These are phyloP conservation scores for Elongisporangium senticosum DNA, from an alignment of 352 stramenopile genomes.

Conservation along the genomic window DNA sequence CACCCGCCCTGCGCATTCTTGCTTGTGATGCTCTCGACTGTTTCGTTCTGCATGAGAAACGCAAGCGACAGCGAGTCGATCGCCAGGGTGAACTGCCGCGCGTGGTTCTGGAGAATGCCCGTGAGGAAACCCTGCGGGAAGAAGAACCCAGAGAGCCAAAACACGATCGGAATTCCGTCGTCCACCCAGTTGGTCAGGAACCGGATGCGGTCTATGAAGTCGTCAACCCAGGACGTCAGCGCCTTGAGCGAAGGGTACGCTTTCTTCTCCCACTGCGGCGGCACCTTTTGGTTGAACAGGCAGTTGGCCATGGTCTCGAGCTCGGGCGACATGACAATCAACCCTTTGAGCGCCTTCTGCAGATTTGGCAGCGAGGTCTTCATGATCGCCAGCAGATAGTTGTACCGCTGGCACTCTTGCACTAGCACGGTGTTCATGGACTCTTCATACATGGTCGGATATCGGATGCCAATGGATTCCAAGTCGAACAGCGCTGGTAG, in stretches of 20 bases:
- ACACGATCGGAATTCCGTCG: constrained; percentile 43
- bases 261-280: constrained; percentile 81
- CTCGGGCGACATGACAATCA: constrained; percentile 59
- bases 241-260: constrained; percentile 91
- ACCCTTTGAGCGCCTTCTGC: constrained; percentile 81
- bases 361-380: constrained; percentile 77
- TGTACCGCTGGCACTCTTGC: constrained; percentile 90
- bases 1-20: constrained; percentile 77
- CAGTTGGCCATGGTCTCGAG: constrained; percentile 76
- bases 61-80: constrained; percentile 91
- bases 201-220: constrained; percentile 67
- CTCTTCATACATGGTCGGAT: constrained; percentile 86
- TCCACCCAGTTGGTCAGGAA: constrained; percentile 66
- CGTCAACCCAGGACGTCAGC: constrained; percentile 82
- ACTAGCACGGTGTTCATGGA: constrained; percentile 92
- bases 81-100: constrained; percentile 74
- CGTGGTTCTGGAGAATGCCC: constrained; percentile 77
- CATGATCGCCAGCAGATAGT: constrained; percentile 80
- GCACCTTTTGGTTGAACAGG: constrained; percentile 87
- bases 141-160: constrained; percentile 81
- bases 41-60: constrained; percentile 76
- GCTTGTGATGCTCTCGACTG: constrained; percentile 39
- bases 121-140: constrained; percentile 81
- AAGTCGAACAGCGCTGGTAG: constrained; percentile 79
- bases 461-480: constrained; percentile 77